Conservation (phyloP, 257 asterid genomes). For the Marsdenia floribunda region DNA sequence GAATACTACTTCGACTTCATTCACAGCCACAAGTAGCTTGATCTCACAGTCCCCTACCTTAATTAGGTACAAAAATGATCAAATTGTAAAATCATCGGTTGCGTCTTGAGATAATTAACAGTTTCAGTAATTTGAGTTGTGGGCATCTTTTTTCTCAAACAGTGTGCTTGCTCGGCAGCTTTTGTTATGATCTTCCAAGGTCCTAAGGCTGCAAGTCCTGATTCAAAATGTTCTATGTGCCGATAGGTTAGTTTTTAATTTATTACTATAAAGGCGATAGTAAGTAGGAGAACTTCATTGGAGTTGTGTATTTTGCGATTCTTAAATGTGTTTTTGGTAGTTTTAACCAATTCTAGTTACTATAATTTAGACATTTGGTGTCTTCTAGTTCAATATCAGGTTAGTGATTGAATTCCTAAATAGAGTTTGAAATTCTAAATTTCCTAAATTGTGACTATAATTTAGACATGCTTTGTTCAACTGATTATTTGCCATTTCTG, state of each 20-base stretch:
- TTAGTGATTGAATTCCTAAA: no score
- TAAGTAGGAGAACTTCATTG: no score
- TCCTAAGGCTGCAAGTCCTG: conserved; percentile 49
- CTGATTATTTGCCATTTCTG: neutral
- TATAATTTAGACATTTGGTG: no score
- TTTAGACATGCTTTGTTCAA: no score
- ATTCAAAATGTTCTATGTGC: conserved; percentile 71
- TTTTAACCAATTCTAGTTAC: no score
- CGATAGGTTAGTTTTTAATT: conserved; percentile 50
- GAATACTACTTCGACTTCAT: conserved; percentile 25
- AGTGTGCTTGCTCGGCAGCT: conserved; percentile 77
- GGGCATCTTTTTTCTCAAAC: conserved; percentile 84
- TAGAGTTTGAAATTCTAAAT: no score
- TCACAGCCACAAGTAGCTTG: conserved; percentile 12
- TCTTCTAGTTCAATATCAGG: no score
- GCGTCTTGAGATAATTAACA: neutral
- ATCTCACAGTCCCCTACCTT: conserved; percentile 20
- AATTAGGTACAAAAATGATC: conserved; percentile 18
- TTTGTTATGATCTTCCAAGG: conserved; percentile 72
- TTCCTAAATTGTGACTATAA: no score
- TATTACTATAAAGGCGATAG: neutral
- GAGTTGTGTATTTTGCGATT: no score
- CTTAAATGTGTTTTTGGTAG: no score
- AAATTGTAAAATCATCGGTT: neutral
- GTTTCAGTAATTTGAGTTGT: conserved; percentile 38